These are phyloP conservation scores for Monilinia fructigena DNA, from an alignment of 2,329 filamentous ascomycete species.

Conservation along the genomic window DNA sequence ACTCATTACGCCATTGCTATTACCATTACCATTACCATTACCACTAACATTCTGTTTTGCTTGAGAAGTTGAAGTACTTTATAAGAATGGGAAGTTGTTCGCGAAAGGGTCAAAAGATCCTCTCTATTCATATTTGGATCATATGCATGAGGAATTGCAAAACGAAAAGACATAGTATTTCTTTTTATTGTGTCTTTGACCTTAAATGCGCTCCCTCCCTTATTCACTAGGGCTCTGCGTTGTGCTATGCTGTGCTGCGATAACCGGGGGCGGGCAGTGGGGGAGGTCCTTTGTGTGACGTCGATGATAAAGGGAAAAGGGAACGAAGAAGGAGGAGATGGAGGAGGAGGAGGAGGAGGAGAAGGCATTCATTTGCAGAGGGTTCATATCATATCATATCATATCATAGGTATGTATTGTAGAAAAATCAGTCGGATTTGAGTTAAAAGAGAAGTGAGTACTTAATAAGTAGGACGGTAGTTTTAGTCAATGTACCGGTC, in stretches of 20 bases:
- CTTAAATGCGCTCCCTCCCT: not conserved
- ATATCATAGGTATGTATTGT: not conserved
- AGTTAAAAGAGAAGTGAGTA: no score
- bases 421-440: no score
- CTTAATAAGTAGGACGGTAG: no score
- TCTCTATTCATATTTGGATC: conserved; percentile 39
- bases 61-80: conserved; percentile 26
- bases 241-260: not conserved
- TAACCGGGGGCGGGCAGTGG: conserved; percentile 5
- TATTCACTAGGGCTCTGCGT: conserved; percentile 5
- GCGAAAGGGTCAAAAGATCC: conserved; percentile 35
- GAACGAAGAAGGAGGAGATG: not conserved
- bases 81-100: conserved; percentile 31
- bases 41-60: conserved; percentile 24
- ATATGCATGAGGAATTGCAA: conserved; percentile 31
- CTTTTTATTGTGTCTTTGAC: conserved; percentile 11
- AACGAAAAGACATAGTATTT: conserved; percentile 32
- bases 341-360: no score
- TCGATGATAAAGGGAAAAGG: conserved; percentile 19
- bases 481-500: no score
- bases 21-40: conserved; percentile 24
- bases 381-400: not conserved
- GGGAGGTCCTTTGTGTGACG: conserved; percentile 13
- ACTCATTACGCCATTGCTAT: conserved; percentile 5
- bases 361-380: not conserved